Conservation (phyloP, 2,329 filamentous ascomycete species). For the Aspergillus ochraceoroseus region DNA sequence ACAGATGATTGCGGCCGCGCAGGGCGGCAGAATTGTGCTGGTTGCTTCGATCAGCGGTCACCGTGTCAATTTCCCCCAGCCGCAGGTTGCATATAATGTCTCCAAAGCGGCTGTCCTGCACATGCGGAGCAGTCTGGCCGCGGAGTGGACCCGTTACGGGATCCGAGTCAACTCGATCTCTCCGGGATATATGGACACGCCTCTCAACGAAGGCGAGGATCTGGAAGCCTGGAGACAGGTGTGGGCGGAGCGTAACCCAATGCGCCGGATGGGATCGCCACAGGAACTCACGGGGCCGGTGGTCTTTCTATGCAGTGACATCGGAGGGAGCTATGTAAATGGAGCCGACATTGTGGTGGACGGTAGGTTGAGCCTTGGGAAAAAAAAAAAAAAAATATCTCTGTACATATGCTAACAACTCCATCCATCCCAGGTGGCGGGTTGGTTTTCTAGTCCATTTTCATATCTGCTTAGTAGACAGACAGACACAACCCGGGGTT, state of each 20-base stretch:
- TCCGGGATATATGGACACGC: slow-evolving; percentile 72
- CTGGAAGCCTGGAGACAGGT: slow-evolving; percentile 50
- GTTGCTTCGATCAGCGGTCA: slow-evolving; percentile 65
- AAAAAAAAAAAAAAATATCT: too few relatives aligned
- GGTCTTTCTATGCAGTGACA: slow-evolving; percentile 55
- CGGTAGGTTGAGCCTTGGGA: slow-evolving; percentile 36
- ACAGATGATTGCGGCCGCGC: slow-evolving; percentile 51
- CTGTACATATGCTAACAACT: too few relatives aligned
- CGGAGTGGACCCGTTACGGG: slow-evolving; percentile 66
- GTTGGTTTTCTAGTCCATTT: too few relatives aligned
- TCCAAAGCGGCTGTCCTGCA: slow-evolving; percentile 63
- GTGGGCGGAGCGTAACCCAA: slow-evolving; percentile 58
- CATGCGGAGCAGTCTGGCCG: slow-evolving; percentile 61
- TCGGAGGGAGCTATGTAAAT: slow-evolving; percentile 63
- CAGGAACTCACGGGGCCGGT: slow-evolving; percentile 60
- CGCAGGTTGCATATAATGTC: slow-evolving; percentile 66
- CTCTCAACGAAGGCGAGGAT: slow-evolving; percentile 62
- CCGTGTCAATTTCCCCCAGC: slow-evolving; percentile 65
- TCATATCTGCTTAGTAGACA: too few relatives aligned
- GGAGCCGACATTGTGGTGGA: slow-evolving; percentile 63
- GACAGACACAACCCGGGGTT: too few relatives aligned
- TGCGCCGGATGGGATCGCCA: slow-evolving; percentile 59
- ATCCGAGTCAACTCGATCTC: slow-evolving; percentile 66
- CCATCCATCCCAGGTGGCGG: too few relatives aligned
- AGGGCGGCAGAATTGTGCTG: slow-evolving; percentile 60